Base-by-base conservation (phyloP, 1,139 yeast genomes). In the Geotrichum phurueaensis region DNA sequence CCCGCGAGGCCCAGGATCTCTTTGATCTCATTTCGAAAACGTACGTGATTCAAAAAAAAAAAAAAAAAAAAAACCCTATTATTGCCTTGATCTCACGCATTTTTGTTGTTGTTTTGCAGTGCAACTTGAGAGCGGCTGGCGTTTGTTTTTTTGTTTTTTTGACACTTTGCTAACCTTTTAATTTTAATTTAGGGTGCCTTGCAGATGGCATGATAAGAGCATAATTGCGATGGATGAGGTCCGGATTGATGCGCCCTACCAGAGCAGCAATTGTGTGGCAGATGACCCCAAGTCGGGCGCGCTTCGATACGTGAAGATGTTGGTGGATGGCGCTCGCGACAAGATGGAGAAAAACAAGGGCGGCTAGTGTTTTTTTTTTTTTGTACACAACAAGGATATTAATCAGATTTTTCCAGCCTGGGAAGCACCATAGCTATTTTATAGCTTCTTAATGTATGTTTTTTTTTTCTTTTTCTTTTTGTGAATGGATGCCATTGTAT, bases 291-390 rank as follows among this genome's bases (percentile, higher is more conserved):
- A 72, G 36, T 71, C 79, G 9, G 75, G 74, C 56, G 80, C 83
- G 22, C 69, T 79, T 39, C 75, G 76, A 22, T 75, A 82, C 62
- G 81, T 86, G 27, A 80, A 78, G 68, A 78, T 79, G 65, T 79
- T 83, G 58, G 81, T 86, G 29, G 80, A 79, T 63, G 84, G 82
- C 62, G 81, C 82, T 43, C 83, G 87, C 84, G 75, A 78, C 54
- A 80, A 78, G 63, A 71, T 82, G 63, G 22, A 23, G n/a, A 84
- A 80, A 62, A 71, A 79, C 61, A 73, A 84, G 68, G 90, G 90
- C n/a, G 90, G 90, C 55, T 85, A 68, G 74, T 9, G 25, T 23
- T 47, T 45, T 31, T 31, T 31, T 31, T 31, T 31, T 31, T 10
- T 31, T 31, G 33, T 31, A 31, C 10, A 15, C 3, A 33, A 15